These are phyloP conservation scores for Haberlea rhodopensis DNA, from an alignment of 257 asterid species.

Conservation along the genomic window DNA sequence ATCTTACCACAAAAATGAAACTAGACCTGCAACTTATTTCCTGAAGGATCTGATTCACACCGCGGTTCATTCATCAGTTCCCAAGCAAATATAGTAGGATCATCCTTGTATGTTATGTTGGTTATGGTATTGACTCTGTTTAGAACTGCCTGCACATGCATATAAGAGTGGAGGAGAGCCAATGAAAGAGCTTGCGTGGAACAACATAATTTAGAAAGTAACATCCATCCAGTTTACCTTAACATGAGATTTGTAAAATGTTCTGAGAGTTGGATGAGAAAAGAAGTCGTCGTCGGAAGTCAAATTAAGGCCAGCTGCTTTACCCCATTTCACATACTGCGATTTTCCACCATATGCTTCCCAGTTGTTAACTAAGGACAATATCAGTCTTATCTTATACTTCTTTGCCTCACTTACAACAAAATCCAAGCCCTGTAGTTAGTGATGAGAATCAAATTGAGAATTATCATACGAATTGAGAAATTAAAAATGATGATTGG, in stretches of 20 bases:
- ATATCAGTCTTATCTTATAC: conserved; percentile 70
- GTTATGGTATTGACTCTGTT: conserved; percentile 68
- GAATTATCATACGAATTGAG: neutral
- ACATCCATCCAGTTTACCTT: conserved; percentile 33
- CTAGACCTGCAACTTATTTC: conserved; percentile 70
- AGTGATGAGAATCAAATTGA: neutral
- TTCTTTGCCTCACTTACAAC: conserved; percentile 85
- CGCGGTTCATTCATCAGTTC: conserved; percentile 94
- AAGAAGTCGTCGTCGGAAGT: conserved; percentile 91
- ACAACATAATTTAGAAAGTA: neutral
- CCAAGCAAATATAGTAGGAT: conserved; percentile 90
- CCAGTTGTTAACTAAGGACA: conserved; percentile 89
- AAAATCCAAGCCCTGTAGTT: conserved; percentile 71
- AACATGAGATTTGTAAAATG: conserved; percentile 82
- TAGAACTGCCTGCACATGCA: conserved; percentile 50
- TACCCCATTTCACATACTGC: conserved; percentile 96
- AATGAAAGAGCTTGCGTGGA: neutral
- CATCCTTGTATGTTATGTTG: conserved; percentile 81
- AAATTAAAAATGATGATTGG: neutral
- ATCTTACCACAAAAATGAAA: conserved; percentile 7
- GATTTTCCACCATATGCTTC: conserved; percentile 93
- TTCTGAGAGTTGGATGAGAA: conserved; percentile 63
- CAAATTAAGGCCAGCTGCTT: conserved; percentile 71
- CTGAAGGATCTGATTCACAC: conserved; percentile 82
- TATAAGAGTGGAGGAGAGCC: neutral